Base-by-base conservation (phyloP, 257 asterid genomes). In the Lycium ferocissimum region DNA sequence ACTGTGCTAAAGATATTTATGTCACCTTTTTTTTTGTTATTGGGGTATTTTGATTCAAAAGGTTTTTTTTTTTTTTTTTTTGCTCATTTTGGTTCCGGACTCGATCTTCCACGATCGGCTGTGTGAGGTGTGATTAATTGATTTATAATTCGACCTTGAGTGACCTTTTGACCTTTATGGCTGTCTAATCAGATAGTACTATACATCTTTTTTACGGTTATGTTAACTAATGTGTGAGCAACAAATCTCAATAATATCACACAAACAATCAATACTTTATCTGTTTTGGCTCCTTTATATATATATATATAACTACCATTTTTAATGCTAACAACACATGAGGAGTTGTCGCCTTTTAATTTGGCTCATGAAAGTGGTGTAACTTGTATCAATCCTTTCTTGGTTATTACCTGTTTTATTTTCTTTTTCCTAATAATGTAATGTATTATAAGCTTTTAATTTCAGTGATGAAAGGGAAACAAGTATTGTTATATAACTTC, bases 401-500 rank as follows among this genome's bases (percentile, higher is more conserved):
- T 17, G 22, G 6, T 47, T 75, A 75, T 0, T 37, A 49, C 61
- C 61, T 20, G 6, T 6, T 22, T 47, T 12, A n/a, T 49, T 43
- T 22, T 20, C 12, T 62, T 6, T 3, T 1, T 18, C 1, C 38
- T 49, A 73, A 76, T 49, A 49, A 49, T 51, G 62, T 0, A 7
- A 11, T 49, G 15, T 49, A 49, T 49, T 33, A 9, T 33, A 66
- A 35, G 17, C 47, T 35, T 66, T 66, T 49, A 51, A 22, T 76
- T 51, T 49, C 62, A 7, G 18, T 35, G 63, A 26, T 76, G 81
- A 75, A 75, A 75, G 13, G 15, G 81, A 75, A 75, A 53, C 3
- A 70, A 67, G 6, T 45, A 18, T 9, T 72, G 18, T 72, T 43
- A 47, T 47, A 6, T 47, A 9, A 43, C 15, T 43, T 43, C 17